Conservation (phyloP, 345 rosid genomes). For the sweet orange (Citrus sinensis) region DVS_A1.0 CM039163.1:37165501-37166000, state of each 20-base stretch:
- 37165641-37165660: background rate
- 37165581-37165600: background rate
- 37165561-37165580: background rate
- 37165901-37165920: background rate
- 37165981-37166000: conserved; percentile 75
- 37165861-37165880: background rate
- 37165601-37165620: background rate
- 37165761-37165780: background rate
- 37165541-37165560: background rate
- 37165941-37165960: conserved; percentile 8
- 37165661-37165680: background rate
- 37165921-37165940: background rate
- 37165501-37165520: background rate
- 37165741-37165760: background rate
- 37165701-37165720: background rate
- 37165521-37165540: background rate
- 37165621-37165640: background rate
- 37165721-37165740: background rate
- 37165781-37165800: background rate
- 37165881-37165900: background rate
- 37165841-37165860: background rate
- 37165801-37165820: background rate
- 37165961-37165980: conserved; percentile 75
- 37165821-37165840: background rate
- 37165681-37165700: background rate